phyloP scores from a whole-genome alignment of 2,329 filamentous ascomycete species.

The Colletotrichum euphorbiae region DNA sequence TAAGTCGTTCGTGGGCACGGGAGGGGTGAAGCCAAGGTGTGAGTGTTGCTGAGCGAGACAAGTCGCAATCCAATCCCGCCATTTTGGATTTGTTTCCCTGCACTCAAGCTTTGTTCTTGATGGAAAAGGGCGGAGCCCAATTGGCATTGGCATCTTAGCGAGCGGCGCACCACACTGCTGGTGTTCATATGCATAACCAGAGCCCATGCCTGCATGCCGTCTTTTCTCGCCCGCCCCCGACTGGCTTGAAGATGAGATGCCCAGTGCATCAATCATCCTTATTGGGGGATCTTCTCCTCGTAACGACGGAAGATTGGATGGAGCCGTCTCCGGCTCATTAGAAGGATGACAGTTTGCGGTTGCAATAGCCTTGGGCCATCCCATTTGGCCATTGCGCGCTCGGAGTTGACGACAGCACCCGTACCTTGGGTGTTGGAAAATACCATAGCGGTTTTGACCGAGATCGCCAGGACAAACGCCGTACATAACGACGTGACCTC shows the following conservation, averaged over 20 bases:
- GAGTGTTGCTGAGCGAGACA: slow-evolving; percentile 30
- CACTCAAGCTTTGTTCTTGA: slow-evolving; percentile 32
- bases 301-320: slow-evolving; percentile 11
- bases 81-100: slow-evolving; percentile 31
- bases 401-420: not conserved
- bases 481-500: slow-evolving; percentile 6
- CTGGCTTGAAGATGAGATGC: slow-evolving; percentile 29
- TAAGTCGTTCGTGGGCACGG: slow-evolving; percentile 3
- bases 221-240: slow-evolving; percentile 1
- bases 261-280: slow-evolving; percentile 1
- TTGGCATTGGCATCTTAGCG: slow-evolving; percentile 23
- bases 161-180: slow-evolving; percentile 10
- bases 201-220: slow-evolving; percentile 22
- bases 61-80: slow-evolving; percentile 36
- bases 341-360: slow-evolving; percentile 1
- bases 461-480: not conserved
- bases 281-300: not conserved
- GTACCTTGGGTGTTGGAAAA: not conserved
- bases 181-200: slow-evolving; percentile 28
- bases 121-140: slow-evolving; percentile 35
- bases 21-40: not conserved
- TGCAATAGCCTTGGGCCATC: not conserved
- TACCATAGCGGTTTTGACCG: not conserved
- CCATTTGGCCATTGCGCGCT: slow-evolving; percentile 3
- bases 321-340: not conserved